Evolutionary conservation across 441 rosid genomes (phyloP), one percentile per base, ranked within the genome.

Genomic region (Theobroma grandiflorum): DNA sequence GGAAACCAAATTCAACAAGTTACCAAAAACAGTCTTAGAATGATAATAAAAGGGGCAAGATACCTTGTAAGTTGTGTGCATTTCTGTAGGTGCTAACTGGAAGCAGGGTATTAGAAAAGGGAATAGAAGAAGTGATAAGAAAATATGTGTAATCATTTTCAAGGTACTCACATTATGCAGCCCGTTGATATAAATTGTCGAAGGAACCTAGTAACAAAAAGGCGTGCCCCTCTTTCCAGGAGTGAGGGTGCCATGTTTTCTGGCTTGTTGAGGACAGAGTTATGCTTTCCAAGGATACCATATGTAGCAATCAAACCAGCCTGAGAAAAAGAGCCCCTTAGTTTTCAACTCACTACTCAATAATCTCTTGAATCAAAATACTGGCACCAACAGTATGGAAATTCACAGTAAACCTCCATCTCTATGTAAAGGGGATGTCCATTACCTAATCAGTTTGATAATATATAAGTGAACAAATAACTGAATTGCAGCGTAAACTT

Each of bases 221-320:
- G 49, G 10, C 49, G 49, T 45, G 49, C 49, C 3, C 12, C 12
- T 2, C 2, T 45, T 45, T 45, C 12, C 12, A 9, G 3, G 12
- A 45, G 10, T 2, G 49, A 45, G 49, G 12, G 49, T 45, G 12
- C 9, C 10, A 45, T 7, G 9, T 7, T 8, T 2, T 7, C 8
- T 43, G 7, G 47, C 7, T 10, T 43, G 47, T 8, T 6, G 9
- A 43, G 47, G 8, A 8, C 47, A 43, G 47, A 43, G 8, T 8
- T 6, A 43, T 6, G 9, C 47, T 43, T 43, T 43, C 47, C 47
- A 8, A 43, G 8, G 7, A 43, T 43, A 43, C 10, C 47, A 6
- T 43, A 10, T 8, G 47, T 10, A 43, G 88, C 89, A 50, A 68
- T 75, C 85, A 88, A 79, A 76, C 90, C 92, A 40, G 94, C 89